Evolutionary conservation across 495 filamentous ascomycete genomes (phyloP), one percentile per base, ranked within the genome.

Genomic region (Pseudotulostoma volvatum): DNA sequence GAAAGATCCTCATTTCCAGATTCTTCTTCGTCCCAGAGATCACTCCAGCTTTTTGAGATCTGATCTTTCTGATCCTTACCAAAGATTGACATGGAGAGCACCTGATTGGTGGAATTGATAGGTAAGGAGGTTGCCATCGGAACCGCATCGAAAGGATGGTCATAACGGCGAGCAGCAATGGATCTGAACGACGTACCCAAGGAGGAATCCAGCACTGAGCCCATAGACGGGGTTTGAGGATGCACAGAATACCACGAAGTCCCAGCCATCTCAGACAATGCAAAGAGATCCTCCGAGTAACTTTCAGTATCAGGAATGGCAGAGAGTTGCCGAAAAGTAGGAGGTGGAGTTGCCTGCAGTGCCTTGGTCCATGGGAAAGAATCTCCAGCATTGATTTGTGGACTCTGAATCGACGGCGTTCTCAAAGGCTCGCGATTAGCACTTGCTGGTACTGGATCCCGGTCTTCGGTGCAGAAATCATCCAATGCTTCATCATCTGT

Each of bases 321-420:
- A 28, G 85, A 93, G 34, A 97, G 73, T 55, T 94, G 84, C 32
- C 90, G 83, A 28, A 76, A 59, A n/a, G 67, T 57, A 51, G 81
- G 77, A 18, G 76, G 73, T 7, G 81, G 76, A 40, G 71, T 84
- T 41, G 77, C 74, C 38, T 90, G 82, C 36, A 96, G 61, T 44
- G 83, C 84, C 60, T 93, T 86, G 43, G 86, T 79, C 90, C 90
- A 97, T 0, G 88, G 86, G 71, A 95, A 97, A n/a, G 74, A 74
- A 31, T 77, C 78, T 39, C 77, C 78, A 36, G 73, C 70, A 50
- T 82, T 79, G 49, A 88, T 53, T 44, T 80, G 74, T 17, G 90
- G 86, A 50, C 79, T 93, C 55, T 87, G 81, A 53, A 97, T 78
- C 3, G 90, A 95, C 3, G 90, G 90, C 9, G 90, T 97, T 35